A percentile compares a stretch with the other conserved stretches of the same genome.
Conservation (phyloP, 495 filamentous ascomycete genomes). For the Penicillium pancosmium region DNA sequence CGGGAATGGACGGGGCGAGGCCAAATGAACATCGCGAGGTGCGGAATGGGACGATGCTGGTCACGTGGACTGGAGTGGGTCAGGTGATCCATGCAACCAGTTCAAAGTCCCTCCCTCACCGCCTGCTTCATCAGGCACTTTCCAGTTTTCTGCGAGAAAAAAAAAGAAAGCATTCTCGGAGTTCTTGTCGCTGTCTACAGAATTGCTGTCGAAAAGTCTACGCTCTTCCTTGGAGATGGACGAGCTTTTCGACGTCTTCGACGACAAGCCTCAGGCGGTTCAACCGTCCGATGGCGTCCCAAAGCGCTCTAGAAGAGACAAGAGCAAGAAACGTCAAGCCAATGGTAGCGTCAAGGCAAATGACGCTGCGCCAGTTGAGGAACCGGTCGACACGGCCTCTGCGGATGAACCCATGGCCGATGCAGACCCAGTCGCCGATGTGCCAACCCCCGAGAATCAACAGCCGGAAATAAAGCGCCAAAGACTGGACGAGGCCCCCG, state of each 20-base stretch:
- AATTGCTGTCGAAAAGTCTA: constrained; percentile 4
- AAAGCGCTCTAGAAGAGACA: constrained; percentile 44
- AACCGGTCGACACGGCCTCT: constrained; percentile 45
- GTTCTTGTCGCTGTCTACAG: neutral
- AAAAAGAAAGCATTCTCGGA: neutral
- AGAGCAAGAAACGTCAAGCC: constrained; percentile 79
- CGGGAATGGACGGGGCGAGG: constrained; percentile 33
- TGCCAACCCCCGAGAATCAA: constrained; percentile 31
- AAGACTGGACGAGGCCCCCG: constrained; percentile 69
- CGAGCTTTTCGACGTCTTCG: constrained; percentile 84
- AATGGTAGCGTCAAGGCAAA: constrained; percentile 70
- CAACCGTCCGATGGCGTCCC: constrained; percentile 30
- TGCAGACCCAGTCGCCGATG: constrained; percentile 22
- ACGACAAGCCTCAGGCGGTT: constrained; percentile 59
- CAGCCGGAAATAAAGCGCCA: constrained; percentile 72
- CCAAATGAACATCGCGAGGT: constrained; percentile 31
- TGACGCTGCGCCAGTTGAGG: constrained; percentile 42
- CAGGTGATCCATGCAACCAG: constrained; percentile 11
- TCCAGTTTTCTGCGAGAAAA: constrained; percentile 40
- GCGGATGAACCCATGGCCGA: constrained; percentile 38
- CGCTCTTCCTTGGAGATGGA: constrained; percentile 57
- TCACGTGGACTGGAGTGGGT: constrained; percentile 32
- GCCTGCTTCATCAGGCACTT: constrained; percentile 30
- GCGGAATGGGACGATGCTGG: constrained; percentile 27
- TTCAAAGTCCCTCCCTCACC: constrained; percentile 9